Conservation (phyloP, 306 rosid species). For the Astragalus glycyphyllos region DNA sequence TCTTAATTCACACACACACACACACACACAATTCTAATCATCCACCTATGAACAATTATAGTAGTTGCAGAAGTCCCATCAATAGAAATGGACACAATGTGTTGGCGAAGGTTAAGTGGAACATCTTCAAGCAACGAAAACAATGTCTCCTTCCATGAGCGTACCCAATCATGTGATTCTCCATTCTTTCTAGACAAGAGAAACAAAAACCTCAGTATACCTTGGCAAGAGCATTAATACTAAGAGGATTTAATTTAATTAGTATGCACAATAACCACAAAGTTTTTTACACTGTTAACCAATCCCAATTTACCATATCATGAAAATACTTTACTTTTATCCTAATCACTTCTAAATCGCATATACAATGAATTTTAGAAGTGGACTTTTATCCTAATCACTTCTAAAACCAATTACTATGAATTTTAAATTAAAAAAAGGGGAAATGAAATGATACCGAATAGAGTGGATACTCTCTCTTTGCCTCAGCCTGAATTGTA, state of each 20-base stretch:
- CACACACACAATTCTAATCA: slow-evolving; percentile 21
- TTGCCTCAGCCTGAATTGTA: slow-evolving; percentile 68
- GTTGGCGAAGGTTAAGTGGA: slow-evolving; percentile 61
- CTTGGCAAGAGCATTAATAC: background rate
- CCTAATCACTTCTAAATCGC: too few relatives aligned
- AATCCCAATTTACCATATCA: too few relatives aligned
- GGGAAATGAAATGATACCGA: slow-evolving; percentile 50
- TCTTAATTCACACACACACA: slow-evolving; percentile 13
- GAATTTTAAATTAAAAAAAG: background rate
- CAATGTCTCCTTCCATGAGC: slow-evolving; percentile 82
- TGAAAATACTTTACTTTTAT: too few relatives aligned
- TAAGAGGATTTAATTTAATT: too few relatives aligned
- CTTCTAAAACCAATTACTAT: background rate
- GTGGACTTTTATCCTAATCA: too few relatives aligned
- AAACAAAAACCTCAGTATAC: slow-evolving; percentile 47
- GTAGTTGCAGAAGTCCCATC: slow-evolving; percentile 99
- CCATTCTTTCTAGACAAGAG: slow-evolving; percentile 77
- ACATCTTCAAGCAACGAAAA: slow-evolving; percentile 75
- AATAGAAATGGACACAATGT: slow-evolving; percentile 71
- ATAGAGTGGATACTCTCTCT: slow-evolving; percentile 67
- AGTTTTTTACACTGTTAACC: too few relatives aligned
- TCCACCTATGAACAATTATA: slow-evolving; percentile 77
- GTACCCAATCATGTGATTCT: slow-evolving; percentile 72
- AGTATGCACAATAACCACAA: background rate
- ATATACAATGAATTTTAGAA: too few relatives aligned